These are phyloP conservation scores for Vairimorpha apis DNA, from an alignment of 371 early-diverging fungal species.

Conservation along the genomic window DNA sequence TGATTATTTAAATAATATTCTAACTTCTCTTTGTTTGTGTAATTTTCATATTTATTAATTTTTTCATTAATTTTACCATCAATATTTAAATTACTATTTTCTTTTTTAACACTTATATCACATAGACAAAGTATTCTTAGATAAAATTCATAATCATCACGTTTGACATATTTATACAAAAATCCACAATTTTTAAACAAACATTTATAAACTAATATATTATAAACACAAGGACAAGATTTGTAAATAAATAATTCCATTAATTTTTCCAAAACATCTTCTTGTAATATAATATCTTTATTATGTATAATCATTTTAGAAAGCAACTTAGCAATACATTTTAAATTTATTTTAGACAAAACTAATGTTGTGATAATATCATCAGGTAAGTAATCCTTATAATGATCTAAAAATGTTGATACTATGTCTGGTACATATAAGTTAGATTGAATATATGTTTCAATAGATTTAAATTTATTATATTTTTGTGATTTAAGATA, in stretches of 20 bases:
- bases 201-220: no score
- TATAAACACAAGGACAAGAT: no score
- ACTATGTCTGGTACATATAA: not conserved
- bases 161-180: slow-evolving; percentile 14
- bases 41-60: no score
- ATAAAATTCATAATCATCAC: slow-evolving; percentile 18
- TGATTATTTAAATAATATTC: slow-evolving; percentile 19
- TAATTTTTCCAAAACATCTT: no score
- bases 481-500: not conserved
- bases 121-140: not conserved
- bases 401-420: not conserved
- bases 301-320: no score
- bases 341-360: not conserved
- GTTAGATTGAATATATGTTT: not conserved
- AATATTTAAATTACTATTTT: no score
- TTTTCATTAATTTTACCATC: no score
- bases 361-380: not conserved
- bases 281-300: no score
- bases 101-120: not conserved
- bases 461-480: not conserved
- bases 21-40: not conserved
- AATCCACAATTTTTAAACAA: not conserved
- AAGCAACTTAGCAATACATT: no score
- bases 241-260: no score
- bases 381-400: not conserved